Evolutionary conservation across 495 filamentous ascomycete genomes (phyloP).

Genomic region (Collariella sp.): DNA sequence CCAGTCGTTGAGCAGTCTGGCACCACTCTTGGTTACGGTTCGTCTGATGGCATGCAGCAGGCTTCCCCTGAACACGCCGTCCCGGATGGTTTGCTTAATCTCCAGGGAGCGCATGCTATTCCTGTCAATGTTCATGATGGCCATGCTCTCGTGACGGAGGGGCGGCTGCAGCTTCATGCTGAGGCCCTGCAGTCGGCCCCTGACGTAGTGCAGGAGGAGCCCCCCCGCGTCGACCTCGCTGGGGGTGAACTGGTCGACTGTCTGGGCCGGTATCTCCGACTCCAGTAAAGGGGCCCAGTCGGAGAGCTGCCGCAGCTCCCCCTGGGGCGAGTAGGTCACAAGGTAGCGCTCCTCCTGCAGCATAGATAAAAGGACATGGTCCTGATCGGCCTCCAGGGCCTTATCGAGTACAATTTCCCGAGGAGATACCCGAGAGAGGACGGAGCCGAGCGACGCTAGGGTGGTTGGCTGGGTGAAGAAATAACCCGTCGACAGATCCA

Average conservation of each 20-base stretch:
- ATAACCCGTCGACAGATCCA: constrained; percentile 88
- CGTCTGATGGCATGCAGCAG: constrained; percentile 79
- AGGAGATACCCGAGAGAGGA: constrained; percentile 72
- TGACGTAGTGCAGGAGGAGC: constrained; percentile 74
- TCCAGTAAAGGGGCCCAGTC: constrained; percentile 75
- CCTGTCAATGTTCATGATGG: constrained; percentile 85
- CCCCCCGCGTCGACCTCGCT: constrained; percentile 60
- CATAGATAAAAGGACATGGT: constrained; percentile 36
- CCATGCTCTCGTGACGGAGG: constrained; percentile 55
- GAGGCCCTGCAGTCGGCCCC: constrained; percentile 63
- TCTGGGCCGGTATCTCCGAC: constrained; percentile 44
- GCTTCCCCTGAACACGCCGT: constrained; percentile 67
- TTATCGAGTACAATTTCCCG: constrained; percentile 76
- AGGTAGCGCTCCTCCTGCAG: constrained; percentile 50
- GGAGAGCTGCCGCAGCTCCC: constrained; percentile 44
- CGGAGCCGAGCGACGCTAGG: constrained; percentile 60
- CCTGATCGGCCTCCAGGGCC: constrained; percentile 41
- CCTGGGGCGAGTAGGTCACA: constrained; percentile 45
- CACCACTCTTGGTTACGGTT: constrained; percentile 85
- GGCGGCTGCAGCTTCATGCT: constrained; percentile 82
- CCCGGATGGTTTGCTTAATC: constrained; percentile 73
- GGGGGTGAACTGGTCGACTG: constrained; percentile 33
- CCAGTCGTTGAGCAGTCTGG: constrained; percentile 71
- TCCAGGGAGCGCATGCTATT: constrained; percentile 85
- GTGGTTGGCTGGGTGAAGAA: constrained; percentile 83